Base-by-base conservation (phyloP, 352 stramenopile species). In the Globisporangium splendens region DNA sequence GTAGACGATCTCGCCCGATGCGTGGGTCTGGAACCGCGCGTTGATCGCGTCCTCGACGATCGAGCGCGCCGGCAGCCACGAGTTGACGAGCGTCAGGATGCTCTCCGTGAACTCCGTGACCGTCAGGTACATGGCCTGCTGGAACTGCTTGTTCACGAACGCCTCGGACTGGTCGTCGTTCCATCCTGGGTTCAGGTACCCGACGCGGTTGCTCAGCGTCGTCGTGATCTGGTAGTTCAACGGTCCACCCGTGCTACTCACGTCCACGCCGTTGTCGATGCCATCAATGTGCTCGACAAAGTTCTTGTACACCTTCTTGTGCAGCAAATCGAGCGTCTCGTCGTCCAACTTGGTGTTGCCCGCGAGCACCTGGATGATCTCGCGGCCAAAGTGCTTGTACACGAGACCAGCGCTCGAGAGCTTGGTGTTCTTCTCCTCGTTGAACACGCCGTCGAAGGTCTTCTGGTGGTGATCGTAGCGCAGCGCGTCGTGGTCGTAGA, bases 391-490 rank as follows among this genome's bases (percentile, higher is more conserved):
- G 84, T 99, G 96, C 51, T 97, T 96, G 88, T 99, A 99, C 20
- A 99, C 91, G 10, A 99, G 83, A 0, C 97, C 97, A 28, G 95
- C 96, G 55, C 93, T 98, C 51, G 85, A 98, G 28, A 99, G 75
- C 62, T 98, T 98, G 1, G 90, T 97, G 53, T 71, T 93, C 18
- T 79, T 65, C 44, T 76, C 65, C 49, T 72, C 70, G 33, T 87
- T 82, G 47, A 98, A 93, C 1, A 82, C 93, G 41, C 83, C 78
- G 13, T 79, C 73, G 50, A 98, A 98, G 8, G 75, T 96, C 61
- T 97, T 86, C 80, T 99, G 96, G 78, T 99, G 97, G 76, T 99
- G 97, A 83, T 99, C 97, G 66, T 98, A 99, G 18, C 92, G 85
- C 43, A 88, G 69, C 46, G 61, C 65, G 3, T 77, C 60, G 43